Percentiles rank a stretch among this genome's conserved stretches.
Evolutionary conservation across 129 eudicot genomes (phyloP).

Genomic region (Solidago caesia): DNA sequence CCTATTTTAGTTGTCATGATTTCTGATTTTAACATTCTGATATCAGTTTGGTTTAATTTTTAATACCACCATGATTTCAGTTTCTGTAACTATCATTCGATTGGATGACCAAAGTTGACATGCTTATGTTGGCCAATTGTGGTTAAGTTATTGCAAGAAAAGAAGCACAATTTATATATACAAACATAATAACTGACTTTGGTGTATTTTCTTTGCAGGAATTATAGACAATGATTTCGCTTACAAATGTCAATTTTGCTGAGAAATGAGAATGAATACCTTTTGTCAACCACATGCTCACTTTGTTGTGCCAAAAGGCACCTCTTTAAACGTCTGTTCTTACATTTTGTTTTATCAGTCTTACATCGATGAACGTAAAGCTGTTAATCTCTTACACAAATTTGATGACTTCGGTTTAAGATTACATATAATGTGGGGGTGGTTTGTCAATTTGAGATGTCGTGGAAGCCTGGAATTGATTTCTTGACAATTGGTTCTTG

Average conservation of each 20-base stretch:
- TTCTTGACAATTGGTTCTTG: neutral
- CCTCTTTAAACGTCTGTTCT: slow-evolving; percentile 18
- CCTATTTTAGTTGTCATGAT: neutral
- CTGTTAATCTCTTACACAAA: slow-evolving; percentile 3
- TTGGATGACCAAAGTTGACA: neutral
- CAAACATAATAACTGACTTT: neutral
- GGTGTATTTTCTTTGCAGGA: slow-evolving; percentile 30
- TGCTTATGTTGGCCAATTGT: neutral
- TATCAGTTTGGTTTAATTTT: neutral
- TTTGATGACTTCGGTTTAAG: slow-evolving; percentile 9
- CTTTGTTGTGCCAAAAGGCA: slow-evolving; percentile 26
- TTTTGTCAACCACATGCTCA: slow-evolving; percentile 27
- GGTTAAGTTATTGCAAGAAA: neutral
- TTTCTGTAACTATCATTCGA: no score
- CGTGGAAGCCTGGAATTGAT: neutral
- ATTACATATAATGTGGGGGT: slow-evolving; percentile 20
- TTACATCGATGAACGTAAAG: slow-evolving; percentile 4
- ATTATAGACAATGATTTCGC: slow-evolving; percentile 25
- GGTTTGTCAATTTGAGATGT: neutral
- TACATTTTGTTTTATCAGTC: slow-evolving; percentile 16
- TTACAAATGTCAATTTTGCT: slow-evolving; percentile 35
- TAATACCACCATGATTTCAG: neutral
- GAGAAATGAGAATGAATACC: slow-evolving; percentile 32
- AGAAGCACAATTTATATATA: neutral
- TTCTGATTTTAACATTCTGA: neutral